These are phyloP conservation scores for Penstemon barbatus DNA, from an alignment of 257 asterid species.

Conservation along the genomic window DNA sequence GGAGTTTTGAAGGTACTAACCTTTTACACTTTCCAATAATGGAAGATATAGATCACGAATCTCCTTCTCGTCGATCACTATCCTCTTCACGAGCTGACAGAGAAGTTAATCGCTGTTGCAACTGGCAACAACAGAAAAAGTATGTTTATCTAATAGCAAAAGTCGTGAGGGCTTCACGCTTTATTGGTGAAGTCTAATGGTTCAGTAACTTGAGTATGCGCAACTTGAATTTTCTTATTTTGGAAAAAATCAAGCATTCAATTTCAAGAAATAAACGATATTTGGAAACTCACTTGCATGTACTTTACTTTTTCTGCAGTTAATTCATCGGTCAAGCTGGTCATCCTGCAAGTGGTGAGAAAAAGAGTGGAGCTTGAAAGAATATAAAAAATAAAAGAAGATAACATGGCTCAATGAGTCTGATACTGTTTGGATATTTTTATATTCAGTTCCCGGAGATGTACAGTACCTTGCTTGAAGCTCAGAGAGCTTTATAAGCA, in stretches of 20 bases:
- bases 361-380: slow-evolving; percentile 24
- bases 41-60: slow-evolving; percentile 47
- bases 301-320: slow-evolving; percentile 68
- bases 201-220: background rate
- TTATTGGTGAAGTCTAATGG: background rate
- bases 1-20: slow-evolving; percentile 46
- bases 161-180: background rate
- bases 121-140: slow-evolving; percentile 48
- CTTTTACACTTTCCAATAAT: slow-evolving; percentile 33
- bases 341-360: slow-evolving; percentile 62
- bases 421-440: background rate
- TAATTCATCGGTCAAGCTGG: slow-evolving; percentile 80
- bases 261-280: background rate
- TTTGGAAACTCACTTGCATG: slow-evolving; percentile 61
- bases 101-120: slow-evolving; percentile 68
- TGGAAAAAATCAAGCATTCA: background rate
- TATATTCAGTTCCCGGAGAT: background rate
- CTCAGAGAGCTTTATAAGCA: slow-evolving; percentile 70
- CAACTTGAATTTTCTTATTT: background rate
- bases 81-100: slow-evolving; percentile 58
- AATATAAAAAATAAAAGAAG: background rate
- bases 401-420: slow-evolving; percentile 5
- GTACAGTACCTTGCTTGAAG: slow-evolving; percentile 72
- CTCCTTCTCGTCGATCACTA: slow-evolving; percentile 59
- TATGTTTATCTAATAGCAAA: background rate